Conservation (phyloP, 352 stramenopile species). For the Phytophthora sp. region DNA sequence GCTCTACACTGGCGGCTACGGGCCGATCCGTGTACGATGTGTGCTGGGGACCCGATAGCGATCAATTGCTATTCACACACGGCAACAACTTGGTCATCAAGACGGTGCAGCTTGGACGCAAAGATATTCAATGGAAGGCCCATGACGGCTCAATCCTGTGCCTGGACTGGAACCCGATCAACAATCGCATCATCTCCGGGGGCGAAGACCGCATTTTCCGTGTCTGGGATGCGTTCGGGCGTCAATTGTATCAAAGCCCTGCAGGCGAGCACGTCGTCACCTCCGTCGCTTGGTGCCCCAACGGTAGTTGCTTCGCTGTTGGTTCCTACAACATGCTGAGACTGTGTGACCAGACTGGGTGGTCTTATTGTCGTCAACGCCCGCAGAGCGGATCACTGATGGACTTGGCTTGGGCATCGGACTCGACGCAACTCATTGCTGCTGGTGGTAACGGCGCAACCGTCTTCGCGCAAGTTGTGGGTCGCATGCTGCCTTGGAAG, state of each 20-base stretch:
- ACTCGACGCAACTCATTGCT: slow-evolving; percentile 91
- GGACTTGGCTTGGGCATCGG: slow-evolving; percentile 87
- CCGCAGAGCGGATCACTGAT: slow-evolving; percentile 87
- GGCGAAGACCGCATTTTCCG: slow-evolving; percentile 94
- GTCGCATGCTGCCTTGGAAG: slow-evolving; percentile 87
- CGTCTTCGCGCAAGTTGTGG: slow-evolving; percentile 91
- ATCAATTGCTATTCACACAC: slow-evolving; percentile 90
- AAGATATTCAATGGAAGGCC: slow-evolving; percentile 91
- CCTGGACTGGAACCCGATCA: slow-evolving; percentile 94
- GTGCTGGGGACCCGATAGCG: slow-evolving; percentile 92
- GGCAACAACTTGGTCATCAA: slow-evolving; percentile 93
- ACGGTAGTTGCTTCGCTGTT: slow-evolving; percentile 91
- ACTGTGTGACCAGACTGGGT: slow-evolving; percentile 93
- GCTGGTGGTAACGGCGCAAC: slow-evolving; percentile 88
- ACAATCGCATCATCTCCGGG: slow-evolving; percentile 91
- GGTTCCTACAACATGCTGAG: slow-evolving; percentile 93
- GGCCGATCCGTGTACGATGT: slow-evolving; percentile 87
- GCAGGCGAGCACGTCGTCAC: slow-evolving; percentile 91
- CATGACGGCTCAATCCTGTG: slow-evolving; percentile 92
- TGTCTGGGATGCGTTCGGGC: slow-evolving; percentile 93
- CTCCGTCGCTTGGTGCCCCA: slow-evolving; percentile 91
- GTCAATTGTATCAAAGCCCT: slow-evolving; percentile 89
- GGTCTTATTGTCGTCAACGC: slow-evolving; percentile 89
- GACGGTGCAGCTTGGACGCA: slow-evolving; percentile 87
- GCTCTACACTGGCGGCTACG: slow-evolving; percentile 86